Conservation (phyloP, 2,329 filamentous ascomycete genomes). For the Endocalyx cinctus region DNA sequence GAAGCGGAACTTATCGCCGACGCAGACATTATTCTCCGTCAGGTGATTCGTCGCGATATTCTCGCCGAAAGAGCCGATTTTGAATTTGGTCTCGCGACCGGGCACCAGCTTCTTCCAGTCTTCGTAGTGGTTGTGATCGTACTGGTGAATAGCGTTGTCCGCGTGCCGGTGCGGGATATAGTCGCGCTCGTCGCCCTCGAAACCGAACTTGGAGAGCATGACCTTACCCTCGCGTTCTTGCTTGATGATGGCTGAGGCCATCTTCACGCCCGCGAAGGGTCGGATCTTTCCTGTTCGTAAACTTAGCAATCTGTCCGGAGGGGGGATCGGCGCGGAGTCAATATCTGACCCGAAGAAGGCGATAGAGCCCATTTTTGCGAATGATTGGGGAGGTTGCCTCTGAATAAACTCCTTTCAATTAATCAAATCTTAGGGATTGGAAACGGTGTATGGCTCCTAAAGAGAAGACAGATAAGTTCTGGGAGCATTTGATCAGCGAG, state of each 20-base stretch:
- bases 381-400: no score
- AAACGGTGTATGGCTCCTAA: no score
- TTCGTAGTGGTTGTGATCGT: slow-evolving; percentile 54
- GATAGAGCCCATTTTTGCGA: slow-evolving; percentile 39
- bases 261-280: slow-evolving; percentile 42
- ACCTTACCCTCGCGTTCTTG: slow-evolving; percentile 36
- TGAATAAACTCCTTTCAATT: no score
- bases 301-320: slow-evolving; percentile 46
- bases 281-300: slow-evolving; percentile 54
- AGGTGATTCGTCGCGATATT: slow-evolving; percentile 53
- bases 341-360: slow-evolving; percentile 10
- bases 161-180: slow-evolving; percentile 52
- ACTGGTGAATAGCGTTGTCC: slow-evolving; percentile 59
- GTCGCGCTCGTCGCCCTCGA: slow-evolving; percentile 57
- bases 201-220: slow-evolving; percentile 41
- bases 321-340: slow-evolving; percentile 20
- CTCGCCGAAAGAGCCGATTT: slow-evolving; percentile 58
- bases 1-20: slow-evolving; percentile 57
- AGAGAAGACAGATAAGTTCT: no score
- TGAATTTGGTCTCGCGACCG: slow-evolving; percentile 43
- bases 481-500: no score
- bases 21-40: slow-evolving; percentile 59
- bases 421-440: no score
- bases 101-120: slow-evolving; percentile 50
- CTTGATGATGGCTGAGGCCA: slow-evolving; percentile 56